Evolutionary conservation across 2,329 filamentous ascomycete genomes (phyloP).

Genomic region (Sordariomycetes sp.): DNA sequence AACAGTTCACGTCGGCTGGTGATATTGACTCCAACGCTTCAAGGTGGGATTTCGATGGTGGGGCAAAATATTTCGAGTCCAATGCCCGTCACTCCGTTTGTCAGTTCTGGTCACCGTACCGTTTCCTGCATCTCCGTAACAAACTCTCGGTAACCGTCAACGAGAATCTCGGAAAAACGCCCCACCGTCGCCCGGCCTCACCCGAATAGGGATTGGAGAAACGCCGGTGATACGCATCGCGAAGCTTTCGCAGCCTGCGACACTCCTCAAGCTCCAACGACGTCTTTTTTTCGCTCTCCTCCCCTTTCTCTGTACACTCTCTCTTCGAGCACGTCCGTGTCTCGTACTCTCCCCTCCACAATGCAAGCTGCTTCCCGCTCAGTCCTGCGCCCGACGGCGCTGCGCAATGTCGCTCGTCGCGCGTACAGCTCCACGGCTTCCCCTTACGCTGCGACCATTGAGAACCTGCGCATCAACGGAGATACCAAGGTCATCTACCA

Average conservation of each 20-base stretch:
- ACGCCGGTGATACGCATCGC: neutral
- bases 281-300: conserved; percentile 6
- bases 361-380: conserved; percentile 81
- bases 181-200: conserved; percentile 4
- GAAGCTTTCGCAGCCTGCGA: neutral
- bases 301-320: conserved; percentile 10
- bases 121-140: neutral
- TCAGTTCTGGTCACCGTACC: no score
- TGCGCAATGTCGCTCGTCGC: conserved; percentile 56
- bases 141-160: conserved; percentile 1
- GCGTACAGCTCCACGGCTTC: conserved; percentile 62
- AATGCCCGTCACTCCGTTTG: no score
- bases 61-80: no score
- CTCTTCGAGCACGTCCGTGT: conserved; percentile 4
- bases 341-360: conserved; percentile 21
- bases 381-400: conserved; percentile 58
- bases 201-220: conserved; percentile 4
- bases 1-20: no score
- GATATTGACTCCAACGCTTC: neutral
- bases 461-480: conserved; percentile 86
- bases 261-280: conserved; percentile 4
- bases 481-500: conserved; percentile 95
- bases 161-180: conserved; percentile 7
- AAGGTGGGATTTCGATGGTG: no score
- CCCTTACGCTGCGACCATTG: conserved; percentile 62